Percentiles rank a stretch among this genome's conserved stretches.
These are phyloP conservation scores for Mikania micrantha DNA, from an alignment of 129 eudicot species.

Conservation along the genomic window DNA sequence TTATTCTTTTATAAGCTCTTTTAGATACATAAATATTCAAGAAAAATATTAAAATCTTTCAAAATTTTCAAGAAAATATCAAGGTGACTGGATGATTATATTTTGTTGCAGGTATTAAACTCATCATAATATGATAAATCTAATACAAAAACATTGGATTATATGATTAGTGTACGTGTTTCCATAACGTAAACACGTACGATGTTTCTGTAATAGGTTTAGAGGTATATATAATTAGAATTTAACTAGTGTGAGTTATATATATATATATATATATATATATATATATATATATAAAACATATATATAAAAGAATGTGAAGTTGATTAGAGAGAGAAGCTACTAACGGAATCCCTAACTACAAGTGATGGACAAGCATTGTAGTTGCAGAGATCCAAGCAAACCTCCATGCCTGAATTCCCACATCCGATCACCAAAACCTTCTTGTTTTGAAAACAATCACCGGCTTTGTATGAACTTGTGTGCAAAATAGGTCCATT, in stretches of 20 bases:
- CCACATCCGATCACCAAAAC: slow-evolving; percentile 82
- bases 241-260: too few species aligned
- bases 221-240: too few species aligned
- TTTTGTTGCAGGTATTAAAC: too few species aligned
- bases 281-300: too few species aligned
- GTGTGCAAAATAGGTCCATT: slow-evolving; percentile 45
- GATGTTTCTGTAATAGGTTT: too few species aligned
- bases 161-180: too few species aligned
- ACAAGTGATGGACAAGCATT: slow-evolving; percentile 66
- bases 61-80: not conserved
- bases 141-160: too few species aligned
- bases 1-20: not conserved
- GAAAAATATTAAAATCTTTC: not conserved
- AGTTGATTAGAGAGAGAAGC: not conserved
- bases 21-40: not conserved
- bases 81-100: not conserved
- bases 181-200: too few species aligned
- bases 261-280: too few species aligned
- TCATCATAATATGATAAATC: too few species aligned
- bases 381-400: slow-evolving; percentile 61
- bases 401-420: slow-evolving; percentile 79
- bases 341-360: slow-evolving; percentile 57
- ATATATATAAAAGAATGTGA: not conserved
- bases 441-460: slow-evolving; percentile 38
- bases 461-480: slow-evolving; percentile 56